Evolutionary conservation across 2,329 filamentous ascomycete species (phyloP).

Genomic region (Blastomyces parvus): DNA sequence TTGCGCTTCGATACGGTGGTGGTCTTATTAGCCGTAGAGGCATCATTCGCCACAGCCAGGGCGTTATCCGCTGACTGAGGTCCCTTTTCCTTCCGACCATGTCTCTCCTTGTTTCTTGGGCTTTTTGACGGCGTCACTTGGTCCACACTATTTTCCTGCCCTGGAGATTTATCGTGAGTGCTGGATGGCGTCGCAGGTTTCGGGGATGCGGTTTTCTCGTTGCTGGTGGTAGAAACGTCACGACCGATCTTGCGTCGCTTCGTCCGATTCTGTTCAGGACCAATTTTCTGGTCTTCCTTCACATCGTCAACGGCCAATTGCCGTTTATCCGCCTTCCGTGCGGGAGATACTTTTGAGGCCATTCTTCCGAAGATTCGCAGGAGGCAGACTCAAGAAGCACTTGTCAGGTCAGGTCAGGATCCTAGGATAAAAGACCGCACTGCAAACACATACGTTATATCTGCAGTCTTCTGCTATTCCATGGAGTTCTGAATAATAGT

Average conservation of each 20-base stretch:
- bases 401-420: neutral
- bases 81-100: neutral
- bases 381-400: neutral
- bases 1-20: neutral
- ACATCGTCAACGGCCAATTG: conserved; percentile 3
- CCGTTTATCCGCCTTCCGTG: conserved; percentile 7
- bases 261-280: conserved; percentile 6
- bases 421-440: too few species aligned
- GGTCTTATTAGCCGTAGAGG: neutral
- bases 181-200: neutral
- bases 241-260: conserved; percentile 7
- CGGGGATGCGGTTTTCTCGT: neutral
- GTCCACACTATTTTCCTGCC: neutral
- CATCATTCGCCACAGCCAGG: neutral
- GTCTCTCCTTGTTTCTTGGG: neutral
- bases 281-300: conserved; percentile 1
- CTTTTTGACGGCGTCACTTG: neutral
- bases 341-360: neutral
- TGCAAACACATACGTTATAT: neutral
- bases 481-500: neutral
- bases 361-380: neutral
- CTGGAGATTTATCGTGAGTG: neutral
- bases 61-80: neutral
- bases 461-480: neutral
- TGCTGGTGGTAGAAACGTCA: neutral